Percentiles rank a stretch among this genome's conserved stretches.
phyloP scores from a whole-genome alignment of 257 asterid genomes.

The Osmanthus fragrans region DNA sequence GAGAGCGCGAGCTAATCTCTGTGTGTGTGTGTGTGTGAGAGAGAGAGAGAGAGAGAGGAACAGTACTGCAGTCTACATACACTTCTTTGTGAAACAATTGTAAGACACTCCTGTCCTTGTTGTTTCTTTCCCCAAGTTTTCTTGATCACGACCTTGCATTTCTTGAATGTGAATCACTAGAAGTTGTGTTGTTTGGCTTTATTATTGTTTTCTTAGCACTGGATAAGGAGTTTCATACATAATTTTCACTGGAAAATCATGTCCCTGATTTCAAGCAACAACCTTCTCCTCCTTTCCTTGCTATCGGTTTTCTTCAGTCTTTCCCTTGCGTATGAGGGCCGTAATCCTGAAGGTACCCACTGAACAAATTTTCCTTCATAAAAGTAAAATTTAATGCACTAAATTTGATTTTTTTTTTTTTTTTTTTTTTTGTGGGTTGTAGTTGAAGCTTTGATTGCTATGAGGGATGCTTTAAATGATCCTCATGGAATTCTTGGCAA shows the following conservation, averaged over 20 bases:
- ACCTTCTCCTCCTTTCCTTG: slow-evolving; percentile 29
- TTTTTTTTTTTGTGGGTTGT: not conserved
- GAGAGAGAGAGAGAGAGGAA: not conserved
- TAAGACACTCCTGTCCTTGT: slow-evolving; percentile 1
- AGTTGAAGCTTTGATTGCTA: slow-evolving; percentile 76
- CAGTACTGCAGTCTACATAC: slow-evolving; percentile 18
- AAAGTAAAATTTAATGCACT: not conserved
- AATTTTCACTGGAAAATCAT: slow-evolving; percentile 39
- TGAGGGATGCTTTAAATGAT: slow-evolving; percentile 57
- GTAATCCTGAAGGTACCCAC: slow-evolving; percentile 81
- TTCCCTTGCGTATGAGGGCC: slow-evolving; percentile 53
- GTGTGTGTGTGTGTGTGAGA: not conserved
- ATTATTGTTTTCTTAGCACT: not conserved
- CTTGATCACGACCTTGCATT: not conserved
- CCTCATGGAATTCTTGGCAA: slow-evolving; percentile 84
- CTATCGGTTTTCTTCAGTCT: slow-evolving; percentile 32
- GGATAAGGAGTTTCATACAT: not conserved
- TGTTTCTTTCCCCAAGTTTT: not conserved
- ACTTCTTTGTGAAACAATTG: slow-evolving; percentile 31
- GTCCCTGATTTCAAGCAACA: slow-evolving; percentile 32
- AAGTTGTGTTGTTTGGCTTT: not conserved
- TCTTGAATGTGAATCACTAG: not conserved
- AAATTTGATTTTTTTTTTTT: not conserved
- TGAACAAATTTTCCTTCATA: not conserved
- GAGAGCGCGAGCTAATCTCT: not conserved